phyloP scores from a whole-genome alignment of 2,329 filamentous ascomycete genomes.

The Fusarium compactum region DNA sequence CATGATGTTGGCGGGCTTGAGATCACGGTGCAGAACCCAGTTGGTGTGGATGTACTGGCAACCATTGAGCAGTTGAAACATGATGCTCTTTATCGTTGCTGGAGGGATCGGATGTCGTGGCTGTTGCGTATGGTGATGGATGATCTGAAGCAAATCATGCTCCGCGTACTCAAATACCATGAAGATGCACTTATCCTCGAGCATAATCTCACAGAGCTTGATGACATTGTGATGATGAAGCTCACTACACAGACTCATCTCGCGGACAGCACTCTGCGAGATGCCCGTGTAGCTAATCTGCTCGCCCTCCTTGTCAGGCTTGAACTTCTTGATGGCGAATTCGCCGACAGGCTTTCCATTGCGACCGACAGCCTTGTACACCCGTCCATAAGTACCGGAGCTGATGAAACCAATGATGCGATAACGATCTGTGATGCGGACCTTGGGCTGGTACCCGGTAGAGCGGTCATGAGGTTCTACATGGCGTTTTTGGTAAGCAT shows the following conservation, averaged over 20 bases:
- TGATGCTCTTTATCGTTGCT: conserved; percentile 88
- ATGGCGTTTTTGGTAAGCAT: conserved; percentile 50
- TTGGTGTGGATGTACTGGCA: conserved; percentile 95
- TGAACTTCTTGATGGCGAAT: conserved; percentile 99
- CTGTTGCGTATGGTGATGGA: conserved; percentile 95
- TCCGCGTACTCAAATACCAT: conserved; percentile 99
- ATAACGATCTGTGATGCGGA: conserved; percentile 91
- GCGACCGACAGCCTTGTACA: conserved; percentile 92
- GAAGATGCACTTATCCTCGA: conserved; percentile 99
- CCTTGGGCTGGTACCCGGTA: conserved; percentile 76
- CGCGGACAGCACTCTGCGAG: conserved; percentile 94
- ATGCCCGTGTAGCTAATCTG: conserved; percentile 95
- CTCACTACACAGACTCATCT: conserved; percentile 97
- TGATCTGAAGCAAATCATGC: conserved; percentile 96
- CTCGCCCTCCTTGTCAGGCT: conserved; percentile 98
- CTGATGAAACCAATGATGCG: conserved; percentile 98
- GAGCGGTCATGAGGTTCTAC: conserved; percentile 67
- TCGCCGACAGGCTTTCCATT: conserved; percentile 68
- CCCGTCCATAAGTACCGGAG: conserved; percentile 95
- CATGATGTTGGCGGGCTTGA: conserved; percentile 99
- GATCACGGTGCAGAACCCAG: conserved; percentile 96
- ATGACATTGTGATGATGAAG: conserved; percentile 91
- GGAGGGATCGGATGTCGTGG: conserved; percentile 90
- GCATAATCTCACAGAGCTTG: conserved; percentile 90
- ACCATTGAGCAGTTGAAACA: conserved; percentile 95